phyloP scores from a whole-genome alignment of 1,139 yeast genomes.

The Meyerozyma sp. region DNA sequence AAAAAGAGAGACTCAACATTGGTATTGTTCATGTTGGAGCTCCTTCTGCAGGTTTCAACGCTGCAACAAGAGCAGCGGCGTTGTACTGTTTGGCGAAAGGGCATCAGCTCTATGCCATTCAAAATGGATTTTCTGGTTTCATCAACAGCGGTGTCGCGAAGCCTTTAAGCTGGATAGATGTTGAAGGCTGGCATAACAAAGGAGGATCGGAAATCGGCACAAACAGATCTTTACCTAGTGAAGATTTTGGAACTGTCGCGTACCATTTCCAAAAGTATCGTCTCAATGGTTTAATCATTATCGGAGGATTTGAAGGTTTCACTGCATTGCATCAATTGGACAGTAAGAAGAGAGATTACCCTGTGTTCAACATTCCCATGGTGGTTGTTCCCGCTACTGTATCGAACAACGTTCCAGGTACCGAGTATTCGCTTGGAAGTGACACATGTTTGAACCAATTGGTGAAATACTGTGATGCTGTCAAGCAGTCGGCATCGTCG shows the following conservation, averaged over 20 bases:
- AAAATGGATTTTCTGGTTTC: conserved; percentile 90
- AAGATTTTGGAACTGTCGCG: conserved; percentile 84
- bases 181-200: conserved; percentile 81
- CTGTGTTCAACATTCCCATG: conserved; percentile 91
- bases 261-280: conserved; percentile 81
- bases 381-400: conserved; percentile 92
- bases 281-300: conserved; percentile 79
- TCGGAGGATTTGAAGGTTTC: conserved; percentile 96
- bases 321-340: conserved; percentile 76
- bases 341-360: conserved; percentile 65
- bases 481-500: conserved; percentile 92
- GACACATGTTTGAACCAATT: conserved; percentile 92
- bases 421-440: conserved; percentile 89
- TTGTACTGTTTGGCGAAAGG: conserved; percentile 88
- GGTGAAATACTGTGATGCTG: conserved; percentile 89
- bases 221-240: conserved; percentile 78
- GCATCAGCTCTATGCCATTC: conserved; percentile 80
- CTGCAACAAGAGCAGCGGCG: conserved; percentile 88
- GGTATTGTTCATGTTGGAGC: conserved; percentile 85
- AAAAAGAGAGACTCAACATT: conserved; percentile 9
- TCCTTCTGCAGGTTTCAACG: conserved; percentile 94
- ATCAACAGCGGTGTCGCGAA: conserved; percentile 73
- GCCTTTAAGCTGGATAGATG: conserved; percentile 77
- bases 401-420: conserved; percentile 97
- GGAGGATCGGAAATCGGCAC: conserved; percentile 98